phyloP scores from a whole-genome alignment of 2,329 filamentous ascomycete genomes.

The Fusarium nisikadoi region DNA sequence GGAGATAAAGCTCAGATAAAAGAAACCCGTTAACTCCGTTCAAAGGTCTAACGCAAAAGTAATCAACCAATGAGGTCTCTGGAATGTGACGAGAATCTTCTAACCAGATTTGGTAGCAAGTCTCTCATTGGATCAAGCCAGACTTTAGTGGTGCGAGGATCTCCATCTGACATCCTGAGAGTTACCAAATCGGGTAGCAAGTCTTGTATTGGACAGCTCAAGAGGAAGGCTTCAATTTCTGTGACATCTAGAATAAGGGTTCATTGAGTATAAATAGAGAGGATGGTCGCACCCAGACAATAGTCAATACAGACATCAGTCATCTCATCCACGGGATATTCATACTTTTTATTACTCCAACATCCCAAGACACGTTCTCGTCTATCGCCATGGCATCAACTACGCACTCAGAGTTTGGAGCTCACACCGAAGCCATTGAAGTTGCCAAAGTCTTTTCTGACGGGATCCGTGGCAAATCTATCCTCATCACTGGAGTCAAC shows the following conservation, averaged over 20 bases:
- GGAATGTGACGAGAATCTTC: fast-evolving
- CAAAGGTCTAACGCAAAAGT: fast-evolving
- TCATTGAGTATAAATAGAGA: background rate
- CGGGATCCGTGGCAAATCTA: background rate
- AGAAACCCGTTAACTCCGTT: conserved; percentile 7
- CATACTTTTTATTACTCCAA: background rate
- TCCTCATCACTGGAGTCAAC: conserved; percentile 9
- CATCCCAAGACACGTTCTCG: fast-evolving
- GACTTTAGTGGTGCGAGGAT: background rate
- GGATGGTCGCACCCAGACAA: fast-evolving
- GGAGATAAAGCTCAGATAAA: background rate
- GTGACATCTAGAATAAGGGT: too few relatives aligned
- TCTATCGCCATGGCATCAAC: conserved; percentile 3
- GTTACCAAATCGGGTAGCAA: conserved; percentile 12
- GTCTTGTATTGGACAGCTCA: conserved; percentile 1
- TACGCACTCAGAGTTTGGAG: background rate
- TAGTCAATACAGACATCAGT: background rate
- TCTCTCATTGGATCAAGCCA: background rate
- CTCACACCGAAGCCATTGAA: background rate
- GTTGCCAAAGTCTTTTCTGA: background rate
- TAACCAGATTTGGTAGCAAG: background rate
- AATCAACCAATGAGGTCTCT: background rate
- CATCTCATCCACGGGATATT: background rate
- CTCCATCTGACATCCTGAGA: background rate
- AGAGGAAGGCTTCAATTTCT: background rate